phyloP scores from a whole-genome alignment of 129 eudicot genomes.

The Heracleum sosnowskyi region DNA sequence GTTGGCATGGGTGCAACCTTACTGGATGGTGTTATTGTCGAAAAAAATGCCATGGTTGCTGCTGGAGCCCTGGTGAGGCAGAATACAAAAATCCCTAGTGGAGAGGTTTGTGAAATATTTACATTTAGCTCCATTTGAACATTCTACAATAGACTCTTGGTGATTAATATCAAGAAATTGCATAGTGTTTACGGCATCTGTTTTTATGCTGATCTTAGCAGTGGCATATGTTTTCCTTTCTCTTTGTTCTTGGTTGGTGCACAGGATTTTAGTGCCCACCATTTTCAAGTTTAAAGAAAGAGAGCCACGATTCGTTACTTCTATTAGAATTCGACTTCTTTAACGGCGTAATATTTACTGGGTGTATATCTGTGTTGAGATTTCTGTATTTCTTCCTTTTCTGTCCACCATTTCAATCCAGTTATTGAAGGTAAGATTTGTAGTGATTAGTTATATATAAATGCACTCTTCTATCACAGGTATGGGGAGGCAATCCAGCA shows the following conservation, averaged over 20 bases:
- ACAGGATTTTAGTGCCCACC: neutral
- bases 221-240: neutral
- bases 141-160: neutral
- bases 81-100: slow-evolving; percentile 74
- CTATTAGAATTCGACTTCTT: neutral
- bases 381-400: neutral
- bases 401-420: neutral
- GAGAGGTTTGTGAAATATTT: slow-evolving; percentile 49
- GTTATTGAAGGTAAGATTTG: neutral
- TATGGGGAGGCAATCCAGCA: slow-evolving; percentile 99
- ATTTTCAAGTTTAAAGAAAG: neutral
- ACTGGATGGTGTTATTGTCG: slow-evolving; percentile 81
- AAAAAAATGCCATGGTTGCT: slow-evolving; percentile 91
- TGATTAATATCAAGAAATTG: neutral
- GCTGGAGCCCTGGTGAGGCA: slow-evolving; percentile 90
- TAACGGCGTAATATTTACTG: neutral
- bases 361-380: neutral
- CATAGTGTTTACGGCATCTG: neutral
- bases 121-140: neutral
- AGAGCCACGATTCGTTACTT: neutral
- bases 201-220: neutral
- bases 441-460: neutral
- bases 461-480: slow-evolving; percentile 29
- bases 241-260: neutral
- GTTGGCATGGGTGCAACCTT: slow-evolving; percentile 95